Percentiles rank a stretch among this genome's conserved stretches.
Evolutionary conservation across 78 protist genomes (phyloP).

Genomic region (Isochrysis galbana): DNA sequence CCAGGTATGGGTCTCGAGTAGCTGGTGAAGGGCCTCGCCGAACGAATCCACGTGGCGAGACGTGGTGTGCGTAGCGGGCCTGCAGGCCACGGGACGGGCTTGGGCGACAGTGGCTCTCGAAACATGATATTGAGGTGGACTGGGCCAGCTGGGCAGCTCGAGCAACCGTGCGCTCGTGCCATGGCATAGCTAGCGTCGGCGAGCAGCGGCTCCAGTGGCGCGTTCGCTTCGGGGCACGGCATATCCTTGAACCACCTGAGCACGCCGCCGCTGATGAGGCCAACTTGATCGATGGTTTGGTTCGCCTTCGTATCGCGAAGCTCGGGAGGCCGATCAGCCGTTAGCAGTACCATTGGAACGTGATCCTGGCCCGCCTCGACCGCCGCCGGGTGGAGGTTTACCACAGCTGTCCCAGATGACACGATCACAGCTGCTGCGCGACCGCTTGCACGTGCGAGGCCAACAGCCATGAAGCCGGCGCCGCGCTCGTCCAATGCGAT

Average conservation of each 20-base stretch:
- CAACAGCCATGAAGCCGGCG: conserved; percentile 26
- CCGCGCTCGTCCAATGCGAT: conserved; percentile 30
- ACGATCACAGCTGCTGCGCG: conserved; percentile 23
- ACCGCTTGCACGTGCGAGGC: conserved; percentile 30
- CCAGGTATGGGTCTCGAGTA: not conserved
- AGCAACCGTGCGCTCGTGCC: not conserved
- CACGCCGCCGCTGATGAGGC: not conserved
- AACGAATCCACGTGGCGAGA: not conserved
- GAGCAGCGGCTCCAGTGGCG: conserved; percentile 10
- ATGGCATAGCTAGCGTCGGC: conserved; percentile 20
- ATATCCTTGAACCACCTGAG: conserved; percentile 26
- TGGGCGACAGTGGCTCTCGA: conserved; percentile 44
- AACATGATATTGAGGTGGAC: conserved; percentile 36
- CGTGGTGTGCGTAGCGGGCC: not conserved
- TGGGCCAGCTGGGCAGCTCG: not conserved
- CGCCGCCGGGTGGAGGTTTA: conserved; percentile 28
- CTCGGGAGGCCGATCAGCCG: conserved; percentile 45
- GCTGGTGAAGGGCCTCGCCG: not conserved
- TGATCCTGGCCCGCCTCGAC: conserved; percentile 29
- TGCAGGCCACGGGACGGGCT: not conserved
- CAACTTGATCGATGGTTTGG: conserved; percentile 33
- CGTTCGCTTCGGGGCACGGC: not conserved
- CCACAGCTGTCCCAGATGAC: conserved; percentile 43
- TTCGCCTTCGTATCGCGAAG: conserved; percentile 33
- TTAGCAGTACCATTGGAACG: conserved; percentile 31